Base-by-base conservation (phyloP, 1,284 basidiomycete genomes). In the Xanthoconium separans region DNA sequence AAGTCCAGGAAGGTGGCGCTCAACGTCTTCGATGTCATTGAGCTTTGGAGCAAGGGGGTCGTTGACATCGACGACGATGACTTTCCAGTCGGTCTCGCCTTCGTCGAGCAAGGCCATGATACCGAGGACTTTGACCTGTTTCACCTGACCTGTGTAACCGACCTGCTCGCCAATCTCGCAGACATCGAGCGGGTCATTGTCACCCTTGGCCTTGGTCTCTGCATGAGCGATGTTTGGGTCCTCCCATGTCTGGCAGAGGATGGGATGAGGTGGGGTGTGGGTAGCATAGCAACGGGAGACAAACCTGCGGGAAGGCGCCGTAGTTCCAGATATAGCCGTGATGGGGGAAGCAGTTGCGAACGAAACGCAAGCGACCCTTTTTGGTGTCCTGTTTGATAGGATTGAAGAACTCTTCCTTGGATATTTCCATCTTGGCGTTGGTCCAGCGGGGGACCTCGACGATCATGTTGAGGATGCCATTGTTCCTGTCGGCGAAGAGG, bases 271-370 rank as follows among this genome's bases (percentile, higher is more conserved):
- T 34, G n/a, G 20, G 53, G 24, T 36, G 54, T 43, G 58, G 44
- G 51, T 18, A 6, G 36, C 36, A 48, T 8, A 48, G 50, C 50
- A 43, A 13, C 20, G 37, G 29, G 7, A 12, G 69, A 70, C 81
- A 51, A 58, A 89, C 91, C 83, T 93, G 92, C 59, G 95, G 94
- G 85, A 98, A 97, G 61, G 94, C 93, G 69, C 94, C 93, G 72
- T 96, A 97, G 82, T 97, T 97, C 94, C 93, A 95, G 80, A 97
- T 94, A 81, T 95, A 94, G 48, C 95, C 95, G 74, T 98, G 95
- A 82, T 98, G 96, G 64, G 95, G 97, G 91, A 99, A 99, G 77
- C 95, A 99, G 86, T 99, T 99, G 76, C 97, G 91, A 61, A 99
- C 97, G 75, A 84, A 99, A 67, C 97, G 91, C 73, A 99, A 79